These are phyloP conservation scores for Manihot esculenta DNA, from an alignment of 441 rosid genomes.

Conservation along the genomic window DNA sequence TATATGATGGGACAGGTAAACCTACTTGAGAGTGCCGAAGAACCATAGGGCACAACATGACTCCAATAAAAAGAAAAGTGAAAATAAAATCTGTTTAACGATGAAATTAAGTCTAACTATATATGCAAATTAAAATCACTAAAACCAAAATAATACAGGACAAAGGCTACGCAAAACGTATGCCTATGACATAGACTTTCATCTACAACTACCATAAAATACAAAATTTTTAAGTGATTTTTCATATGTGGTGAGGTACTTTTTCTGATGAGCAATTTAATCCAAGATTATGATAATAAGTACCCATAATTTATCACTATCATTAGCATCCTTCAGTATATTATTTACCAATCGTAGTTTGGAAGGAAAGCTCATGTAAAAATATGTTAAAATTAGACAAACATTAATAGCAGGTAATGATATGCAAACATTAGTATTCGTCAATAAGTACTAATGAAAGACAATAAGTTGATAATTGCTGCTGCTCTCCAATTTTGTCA, in stretches of 20 bases:
- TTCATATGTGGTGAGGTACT: neutral
- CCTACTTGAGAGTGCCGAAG: neutral
- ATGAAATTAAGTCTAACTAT: neutral
- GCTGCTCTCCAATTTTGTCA: neutral
- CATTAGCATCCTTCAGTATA: neutral
- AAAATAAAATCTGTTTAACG: too few relatives aligned
- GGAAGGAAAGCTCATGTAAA: conserved; percentile 1
- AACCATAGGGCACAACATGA: neutral
- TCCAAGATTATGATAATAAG: neutral
- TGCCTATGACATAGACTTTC: neutral
- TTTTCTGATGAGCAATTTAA: neutral
- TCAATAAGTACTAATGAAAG: neutral
- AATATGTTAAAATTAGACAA: neutral
- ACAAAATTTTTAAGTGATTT: neutral
- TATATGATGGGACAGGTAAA: neutral
- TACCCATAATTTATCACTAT: neutral
- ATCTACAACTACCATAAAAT: neutral
- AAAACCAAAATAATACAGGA: neutral
- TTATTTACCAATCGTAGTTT: neutral
- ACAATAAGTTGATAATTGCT: neutral
- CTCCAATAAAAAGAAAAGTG: neutral
- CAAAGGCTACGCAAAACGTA: neutral
- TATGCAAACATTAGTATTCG: too few relatives aligned
- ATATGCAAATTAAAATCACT: neutral
- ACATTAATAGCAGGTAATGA: neutral